Evolutionary conservation across 257 asterid genomes (phyloP).

Genomic region (Fraxinus quadrangulata): DNA sequence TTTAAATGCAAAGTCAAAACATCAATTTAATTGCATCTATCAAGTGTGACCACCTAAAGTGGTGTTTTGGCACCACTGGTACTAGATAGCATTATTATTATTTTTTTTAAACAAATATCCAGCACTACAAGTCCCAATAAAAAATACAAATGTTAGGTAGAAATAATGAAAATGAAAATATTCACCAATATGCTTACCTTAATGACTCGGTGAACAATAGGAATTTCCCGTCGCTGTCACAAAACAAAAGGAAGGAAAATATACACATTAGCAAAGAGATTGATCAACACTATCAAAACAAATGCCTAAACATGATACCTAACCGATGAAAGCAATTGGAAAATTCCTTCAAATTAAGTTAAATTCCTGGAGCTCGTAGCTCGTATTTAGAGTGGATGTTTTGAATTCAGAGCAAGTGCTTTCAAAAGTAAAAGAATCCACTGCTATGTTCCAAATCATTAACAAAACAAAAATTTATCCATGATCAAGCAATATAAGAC

Average conservation of each 20-base stretch:
- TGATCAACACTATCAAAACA: conserved; percentile 10
- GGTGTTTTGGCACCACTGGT: too few relatives aligned
- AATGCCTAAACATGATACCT: conserved; percentile 8
- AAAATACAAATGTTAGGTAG: background rate
- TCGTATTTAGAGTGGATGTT: background rate
- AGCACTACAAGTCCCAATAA: conserved; percentile 10
- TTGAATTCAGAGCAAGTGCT: background rate
- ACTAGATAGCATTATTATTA: too few relatives aligned
- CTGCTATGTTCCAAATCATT: background rate
- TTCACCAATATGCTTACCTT: conserved; percentile 51
- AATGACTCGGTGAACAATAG: conserved; percentile 96
- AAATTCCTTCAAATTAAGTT: background rate
- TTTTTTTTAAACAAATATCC: too few relatives aligned
- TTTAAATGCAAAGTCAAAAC: too few relatives aligned
- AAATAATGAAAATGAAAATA: conserved; percentile 2
- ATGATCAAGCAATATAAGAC: background rate
- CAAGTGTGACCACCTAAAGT: too few relatives aligned
- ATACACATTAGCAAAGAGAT: conserved; percentile 6
- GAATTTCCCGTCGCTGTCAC: conserved; percentile 96
- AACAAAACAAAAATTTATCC: background rate
- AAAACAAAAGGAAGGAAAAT: conserved; percentile 15
- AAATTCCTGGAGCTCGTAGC: background rate
- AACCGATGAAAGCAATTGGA: conserved; percentile 9
- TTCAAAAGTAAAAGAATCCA: background rate
- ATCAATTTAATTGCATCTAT: too few relatives aligned